A percentile compares a stretch with the other conserved stretches of the same genome.
Evolutionary conservation across 768 basidiomycete genomes (phyloP).

Genomic region (Amanita phalloides): DNA sequence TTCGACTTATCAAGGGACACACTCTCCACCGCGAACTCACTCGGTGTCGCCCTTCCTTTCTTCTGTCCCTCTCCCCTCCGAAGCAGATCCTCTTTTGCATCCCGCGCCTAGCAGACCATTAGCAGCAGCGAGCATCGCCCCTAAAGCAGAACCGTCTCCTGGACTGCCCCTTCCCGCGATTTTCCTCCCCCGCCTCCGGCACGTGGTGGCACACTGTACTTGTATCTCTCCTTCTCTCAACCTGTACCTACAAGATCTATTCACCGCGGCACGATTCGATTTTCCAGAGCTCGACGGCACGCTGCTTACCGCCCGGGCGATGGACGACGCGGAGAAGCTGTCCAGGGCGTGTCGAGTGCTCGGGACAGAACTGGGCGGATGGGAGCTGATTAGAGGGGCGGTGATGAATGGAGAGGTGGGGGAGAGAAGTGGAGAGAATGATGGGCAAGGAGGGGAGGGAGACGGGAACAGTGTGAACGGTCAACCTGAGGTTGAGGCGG

Average conservation of each 20-base stretch:
- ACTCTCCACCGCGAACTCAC: background rate
- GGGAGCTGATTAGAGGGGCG: conserved; percentile 32
- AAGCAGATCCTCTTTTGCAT: background rate
- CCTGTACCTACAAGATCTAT: conserved; percentile 64
- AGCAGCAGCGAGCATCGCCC: background rate
- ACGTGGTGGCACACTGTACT: conserved; percentile 22
- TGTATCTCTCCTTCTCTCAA: conserved; percentile 39
- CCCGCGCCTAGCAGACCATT: background rate
- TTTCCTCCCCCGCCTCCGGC: conserved; percentile 20
- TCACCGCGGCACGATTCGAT: conserved; percentile 58
- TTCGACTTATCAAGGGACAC: background rate
- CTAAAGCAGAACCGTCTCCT: background rate
- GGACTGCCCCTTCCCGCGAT: conserved; percentile 13
- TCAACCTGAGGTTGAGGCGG: too few relatives aligned
- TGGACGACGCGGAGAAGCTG: conserved; percentile 57
- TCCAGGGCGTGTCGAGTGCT: conserved; percentile 58
- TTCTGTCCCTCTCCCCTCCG: background rate
- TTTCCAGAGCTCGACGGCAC: conserved; percentile 59
- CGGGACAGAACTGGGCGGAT: conserved; percentile 48
- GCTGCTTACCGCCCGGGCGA: conserved; percentile 49
- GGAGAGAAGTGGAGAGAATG: background rate
- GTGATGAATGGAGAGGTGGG: background rate
- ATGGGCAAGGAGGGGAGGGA: background rate
- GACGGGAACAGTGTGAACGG: background rate
- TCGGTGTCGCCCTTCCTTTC: background rate